phyloP scores from a whole-genome alignment of 2,329 filamentous ascomycete genomes.

The Onygenales sp. region DNA sequence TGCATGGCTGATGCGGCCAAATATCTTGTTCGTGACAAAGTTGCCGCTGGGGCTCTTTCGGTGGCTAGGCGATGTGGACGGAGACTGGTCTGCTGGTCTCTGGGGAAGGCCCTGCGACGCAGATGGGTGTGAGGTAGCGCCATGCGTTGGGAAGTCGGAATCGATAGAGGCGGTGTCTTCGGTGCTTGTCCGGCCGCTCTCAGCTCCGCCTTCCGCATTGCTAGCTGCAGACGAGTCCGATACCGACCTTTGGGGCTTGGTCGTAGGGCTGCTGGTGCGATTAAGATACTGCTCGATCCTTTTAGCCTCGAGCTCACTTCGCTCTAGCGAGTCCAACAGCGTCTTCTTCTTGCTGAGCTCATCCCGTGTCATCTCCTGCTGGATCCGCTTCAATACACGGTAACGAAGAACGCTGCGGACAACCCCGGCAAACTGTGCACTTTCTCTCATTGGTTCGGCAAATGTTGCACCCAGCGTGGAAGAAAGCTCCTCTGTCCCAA shows the following conservation, averaged over 20 bases:
- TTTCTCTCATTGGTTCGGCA: conserved; percentile 95
- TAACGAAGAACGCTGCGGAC: conserved; percentile 84
- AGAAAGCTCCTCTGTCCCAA: conserved; percentile 86
- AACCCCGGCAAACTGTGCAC: conserved; percentile 91
- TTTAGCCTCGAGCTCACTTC: conserved; percentile 83
- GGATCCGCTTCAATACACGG: conserved; percentile 83
- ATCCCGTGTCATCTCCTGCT: conserved; percentile 94
- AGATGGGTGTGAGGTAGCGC: conserved; percentile 58
- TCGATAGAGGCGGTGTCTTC: conserved; percentile 88
- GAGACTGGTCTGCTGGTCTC: conserved; percentile 23
- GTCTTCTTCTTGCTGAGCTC: conserved; percentile 79
- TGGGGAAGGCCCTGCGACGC: conserved; percentile 60
- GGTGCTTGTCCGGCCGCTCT: conserved; percentile 46
- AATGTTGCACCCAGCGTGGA: conserved; percentile 84
- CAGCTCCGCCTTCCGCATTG: conserved; percentile 26
- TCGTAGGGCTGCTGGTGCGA: conserved; percentile 45
- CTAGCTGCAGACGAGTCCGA: conserved; percentile 43
- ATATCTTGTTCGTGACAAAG: conserved; percentile 87
- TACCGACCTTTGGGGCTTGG: conserved; percentile 56
- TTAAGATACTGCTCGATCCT: conserved; percentile 89
- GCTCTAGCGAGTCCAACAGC: conserved; percentile 79
- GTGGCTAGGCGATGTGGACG: conserved; percentile 44
- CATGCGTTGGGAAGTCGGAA: conserved; percentile 87
- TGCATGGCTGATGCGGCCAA: conserved; percentile 88
- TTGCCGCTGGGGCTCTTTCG: conserved; percentile 77